Evolutionary conservation across 805 yeast genomes (phyloP).

Genomic region (Pichia membranifaciens): DNA sequence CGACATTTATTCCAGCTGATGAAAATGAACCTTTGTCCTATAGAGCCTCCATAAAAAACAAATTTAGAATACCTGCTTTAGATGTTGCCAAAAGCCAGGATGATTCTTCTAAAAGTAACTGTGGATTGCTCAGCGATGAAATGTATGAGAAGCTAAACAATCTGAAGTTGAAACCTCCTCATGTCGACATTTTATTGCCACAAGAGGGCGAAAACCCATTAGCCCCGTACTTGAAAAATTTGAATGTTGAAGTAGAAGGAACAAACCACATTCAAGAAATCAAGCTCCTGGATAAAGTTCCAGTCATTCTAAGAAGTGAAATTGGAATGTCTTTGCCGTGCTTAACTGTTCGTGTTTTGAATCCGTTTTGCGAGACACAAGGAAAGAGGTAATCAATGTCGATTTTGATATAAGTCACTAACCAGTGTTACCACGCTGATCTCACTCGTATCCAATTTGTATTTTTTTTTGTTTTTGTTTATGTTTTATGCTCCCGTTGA

Average conservation of each 20-base stretch:
- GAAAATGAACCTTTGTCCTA: constrained; percentile 74
- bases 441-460: neutral
- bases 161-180: constrained; percentile 36
- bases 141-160: constrained; percentile 43
- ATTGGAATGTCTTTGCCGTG: constrained; percentile 96
- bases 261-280: constrained; percentile 73
- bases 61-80: constrained; percentile 62
- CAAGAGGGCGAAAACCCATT: constrained; percentile 33
- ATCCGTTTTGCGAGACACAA: constrained; percentile 53
- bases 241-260: constrained; percentile 57
- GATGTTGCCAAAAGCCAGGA: constrained; percentile 63
- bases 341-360: constrained; percentile 82
- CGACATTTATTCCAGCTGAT: constrained; percentile 86
- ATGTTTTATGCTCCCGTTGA: neutral
- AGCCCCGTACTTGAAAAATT: constrained; percentile 51
- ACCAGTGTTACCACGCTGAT: no score
- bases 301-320: constrained; percentile 82
- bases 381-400: no score
- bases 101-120: constrained; percentile 28
- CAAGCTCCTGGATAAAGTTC: constrained; percentile 69
- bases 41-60: constrained; percentile 71
- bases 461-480: neutral
- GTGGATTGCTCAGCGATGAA: constrained; percentile 33
- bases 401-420: no score
- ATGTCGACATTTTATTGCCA: constrained; percentile 10